phyloP scores from a whole-genome alignment of 2,329 filamentous ascomycete species.

The Calonectria pauciramosa region DNA sequence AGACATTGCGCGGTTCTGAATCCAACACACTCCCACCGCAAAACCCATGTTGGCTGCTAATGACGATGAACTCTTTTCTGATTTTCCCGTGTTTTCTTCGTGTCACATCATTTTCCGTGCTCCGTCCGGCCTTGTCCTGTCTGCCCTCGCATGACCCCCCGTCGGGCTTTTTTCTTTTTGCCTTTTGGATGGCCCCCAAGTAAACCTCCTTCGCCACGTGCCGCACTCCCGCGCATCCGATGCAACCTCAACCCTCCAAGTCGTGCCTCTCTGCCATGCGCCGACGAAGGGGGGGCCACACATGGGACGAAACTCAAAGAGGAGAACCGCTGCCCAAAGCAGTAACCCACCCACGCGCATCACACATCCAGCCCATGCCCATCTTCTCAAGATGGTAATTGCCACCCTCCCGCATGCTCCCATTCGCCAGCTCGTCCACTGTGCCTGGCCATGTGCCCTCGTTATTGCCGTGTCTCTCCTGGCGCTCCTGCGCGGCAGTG shows the following conservation, averaged over 20 bases:
- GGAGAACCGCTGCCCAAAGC: conserved; percentile 16
- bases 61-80: background rate
- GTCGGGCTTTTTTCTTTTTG: background rate
- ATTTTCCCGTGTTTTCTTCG: background rate
- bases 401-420: background rate
- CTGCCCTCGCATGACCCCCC: background rate
- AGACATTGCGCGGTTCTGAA: background rate
- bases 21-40: background rate
- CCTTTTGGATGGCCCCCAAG: background rate
- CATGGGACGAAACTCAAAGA: conserved; percentile 9
- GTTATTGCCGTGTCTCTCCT: background rate
- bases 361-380: background rate
- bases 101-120: background rate
- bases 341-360: conserved; percentile 1
- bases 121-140: background rate
- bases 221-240: conserved; percentile 6
- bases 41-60: background rate
- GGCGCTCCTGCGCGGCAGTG: background rate
- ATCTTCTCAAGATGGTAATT: background rate
- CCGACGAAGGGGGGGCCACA: background rate
- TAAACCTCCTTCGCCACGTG: background rate
- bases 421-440: background rate
- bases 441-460: background rate
- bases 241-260: conserved; percentile 13
- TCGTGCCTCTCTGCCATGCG: background rate